phyloP scores from a whole-genome alignment of 306 rosid species.

The Pterocarpus macrocarpus region DNA sequence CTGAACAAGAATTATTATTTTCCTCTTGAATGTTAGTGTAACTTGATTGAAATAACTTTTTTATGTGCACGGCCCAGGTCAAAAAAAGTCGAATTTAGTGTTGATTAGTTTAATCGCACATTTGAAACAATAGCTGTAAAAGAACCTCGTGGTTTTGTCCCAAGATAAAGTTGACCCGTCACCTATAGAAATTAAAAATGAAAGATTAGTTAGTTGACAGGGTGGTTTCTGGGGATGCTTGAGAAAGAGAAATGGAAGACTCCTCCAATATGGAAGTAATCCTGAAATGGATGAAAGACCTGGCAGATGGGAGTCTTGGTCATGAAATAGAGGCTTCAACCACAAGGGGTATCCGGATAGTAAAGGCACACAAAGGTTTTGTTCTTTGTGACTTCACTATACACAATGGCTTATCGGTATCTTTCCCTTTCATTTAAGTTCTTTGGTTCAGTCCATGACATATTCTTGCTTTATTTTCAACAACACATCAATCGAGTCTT shows the following conservation, averaged over 20 bases:
- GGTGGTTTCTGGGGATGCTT: background rate
- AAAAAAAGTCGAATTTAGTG: too few species aligned
- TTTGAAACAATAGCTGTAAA: too few species aligned
- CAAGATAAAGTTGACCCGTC: background rate
- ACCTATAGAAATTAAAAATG: too few species aligned
- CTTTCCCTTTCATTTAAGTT: background rate
- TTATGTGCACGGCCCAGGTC: too few species aligned
- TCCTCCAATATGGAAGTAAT: background rate
- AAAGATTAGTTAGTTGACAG: too few species aligned
- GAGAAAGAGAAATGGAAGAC: constrained; percentile 25
- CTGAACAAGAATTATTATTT: too few species aligned
- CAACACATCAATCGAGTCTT: too few species aligned
- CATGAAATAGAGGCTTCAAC: background rate
- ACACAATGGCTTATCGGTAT: constrained; percentile 39
- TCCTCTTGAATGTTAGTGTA: too few species aligned
- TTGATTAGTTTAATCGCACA: too few species aligned
- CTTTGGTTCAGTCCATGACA: background rate
- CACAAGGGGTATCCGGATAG: constrained; percentile 15
- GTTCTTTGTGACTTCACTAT: constrained; percentile 36
- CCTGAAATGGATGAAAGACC: background rate
- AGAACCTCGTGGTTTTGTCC: background rate
- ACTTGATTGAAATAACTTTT: too few species aligned
- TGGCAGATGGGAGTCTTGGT: constrained; percentile 12
- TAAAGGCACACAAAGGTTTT: constrained; percentile 38
- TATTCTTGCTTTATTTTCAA: background rate